These are phyloP conservation scores for Didymella sp. DNA, from an alignment of 2,329 filamentous ascomycete genomes.

Conservation along the genomic window DNA sequence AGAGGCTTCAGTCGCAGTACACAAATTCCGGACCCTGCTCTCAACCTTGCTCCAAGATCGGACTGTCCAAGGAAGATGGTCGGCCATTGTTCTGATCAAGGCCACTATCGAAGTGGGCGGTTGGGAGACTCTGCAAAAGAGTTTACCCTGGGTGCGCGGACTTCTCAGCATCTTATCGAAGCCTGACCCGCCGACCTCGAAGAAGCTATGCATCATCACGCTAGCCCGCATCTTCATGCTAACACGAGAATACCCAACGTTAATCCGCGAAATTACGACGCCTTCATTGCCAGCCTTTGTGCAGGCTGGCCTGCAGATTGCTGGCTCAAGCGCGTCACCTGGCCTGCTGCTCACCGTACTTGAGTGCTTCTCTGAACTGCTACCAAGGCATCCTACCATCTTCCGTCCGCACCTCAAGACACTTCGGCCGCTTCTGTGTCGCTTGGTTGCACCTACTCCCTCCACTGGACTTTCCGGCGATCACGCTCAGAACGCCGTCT, in stretches of 20 bases:
- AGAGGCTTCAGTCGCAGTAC: slow-evolving; percentile 73
- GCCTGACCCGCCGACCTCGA: slow-evolving; percentile 75
- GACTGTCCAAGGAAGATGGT: slow-evolving; percentile 75
- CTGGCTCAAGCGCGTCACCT: slow-evolving; percentile 28
- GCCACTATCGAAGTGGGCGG: slow-evolving; percentile 81
- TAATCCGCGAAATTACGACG: slow-evolving; percentile 86
- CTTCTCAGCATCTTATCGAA: slow-evolving; percentile 80
- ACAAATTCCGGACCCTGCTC: slow-evolving; percentile 82
- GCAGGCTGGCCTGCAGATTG: slow-evolving; percentile 72
- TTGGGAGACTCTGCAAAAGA: slow-evolving; percentile 78
- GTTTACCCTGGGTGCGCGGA: slow-evolving; percentile 77
- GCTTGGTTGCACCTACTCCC: slow-evolving; percentile 69
- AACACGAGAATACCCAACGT: slow-evolving; percentile 80
- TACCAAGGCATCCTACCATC: slow-evolving; percentile 83
- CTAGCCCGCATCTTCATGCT: slow-evolving; percentile 84
- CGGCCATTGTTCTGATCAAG: slow-evolving; percentile 80
- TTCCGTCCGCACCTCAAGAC: slow-evolving; percentile 78
- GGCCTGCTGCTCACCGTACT: slow-evolving; percentile 71
- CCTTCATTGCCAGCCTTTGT: slow-evolving; percentile 79
- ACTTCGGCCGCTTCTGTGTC: slow-evolving; percentile 66
- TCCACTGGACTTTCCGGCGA: slow-evolving; percentile 46
- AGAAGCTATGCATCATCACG: slow-evolving; percentile 77
- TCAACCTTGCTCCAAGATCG: slow-evolving; percentile 80
- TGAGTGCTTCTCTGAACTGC: slow-evolving; percentile 72
- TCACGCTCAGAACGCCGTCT: slow-evolving; percentile 45